Percentiles rank a stretch among this genome's conserved stretches.
These are phyloP conservation scores for Rauvolfia tetraphylla DNA, from an alignment of 257 asterid species.

Conservation along the genomic window DNA sequence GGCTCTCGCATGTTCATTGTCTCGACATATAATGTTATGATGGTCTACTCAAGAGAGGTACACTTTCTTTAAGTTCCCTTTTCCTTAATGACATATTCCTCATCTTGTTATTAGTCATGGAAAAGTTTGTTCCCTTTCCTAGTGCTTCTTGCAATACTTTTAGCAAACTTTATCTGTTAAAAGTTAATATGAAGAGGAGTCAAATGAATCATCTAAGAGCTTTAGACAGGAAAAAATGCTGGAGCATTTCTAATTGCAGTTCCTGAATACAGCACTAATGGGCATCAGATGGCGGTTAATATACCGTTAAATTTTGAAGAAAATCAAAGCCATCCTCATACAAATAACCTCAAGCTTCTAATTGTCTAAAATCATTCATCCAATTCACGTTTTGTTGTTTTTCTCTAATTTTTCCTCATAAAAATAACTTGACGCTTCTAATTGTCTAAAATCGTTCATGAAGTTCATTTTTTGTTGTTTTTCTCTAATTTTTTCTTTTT, in stretches of 20 bases:
- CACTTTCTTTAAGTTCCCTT: not conserved
- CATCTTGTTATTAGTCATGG: not conserved
- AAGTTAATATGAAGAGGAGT: not conserved
- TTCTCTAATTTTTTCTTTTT: no score
- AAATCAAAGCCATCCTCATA: no score
- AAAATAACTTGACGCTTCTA: no score
- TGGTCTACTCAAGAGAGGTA: conserved; percentile 67
- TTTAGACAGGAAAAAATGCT: not conserved
- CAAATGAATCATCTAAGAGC: not conserved
- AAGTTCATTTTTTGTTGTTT: no score
- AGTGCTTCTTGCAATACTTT: not conserved
- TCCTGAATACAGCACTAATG: not conserved
- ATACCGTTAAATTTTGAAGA: not conserved
- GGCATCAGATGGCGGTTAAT: not conserved
- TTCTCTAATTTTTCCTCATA: no score
- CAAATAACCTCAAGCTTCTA: no score
- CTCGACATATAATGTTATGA: conserved; percentile 45
- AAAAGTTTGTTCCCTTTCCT: not conserved
- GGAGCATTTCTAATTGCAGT: not conserved
- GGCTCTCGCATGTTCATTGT: conserved; percentile 57
- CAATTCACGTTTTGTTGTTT: no score
- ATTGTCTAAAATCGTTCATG: no score
- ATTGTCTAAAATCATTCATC: no score
- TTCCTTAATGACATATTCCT: not conserved
- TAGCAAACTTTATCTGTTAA: not conserved